Conservation (phyloP, 208 protist genomes). For the Trypanosoma platydactyli region DNA sequence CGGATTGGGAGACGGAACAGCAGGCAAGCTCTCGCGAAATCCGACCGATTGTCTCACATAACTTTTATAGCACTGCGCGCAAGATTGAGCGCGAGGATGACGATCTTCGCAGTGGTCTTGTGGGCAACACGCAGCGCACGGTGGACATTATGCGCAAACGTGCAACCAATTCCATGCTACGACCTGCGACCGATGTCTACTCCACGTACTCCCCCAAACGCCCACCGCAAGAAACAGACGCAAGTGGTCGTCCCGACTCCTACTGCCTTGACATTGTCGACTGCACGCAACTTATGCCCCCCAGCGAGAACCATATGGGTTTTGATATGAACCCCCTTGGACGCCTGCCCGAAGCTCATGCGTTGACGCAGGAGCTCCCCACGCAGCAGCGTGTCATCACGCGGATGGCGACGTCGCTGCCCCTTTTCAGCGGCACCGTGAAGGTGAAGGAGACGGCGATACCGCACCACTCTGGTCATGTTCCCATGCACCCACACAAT, state of each 20-base stretch:
- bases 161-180: conserved; percentile 46
- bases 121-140: conserved; percentile 68
- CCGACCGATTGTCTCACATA: conserved; percentile 40
- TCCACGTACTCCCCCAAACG: conserved; percentile 20
- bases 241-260: conserved; percentile 36
- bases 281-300: conserved; percentile 62
- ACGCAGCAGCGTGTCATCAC: conserved; percentile 78
- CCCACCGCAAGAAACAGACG: conserved; percentile 36
- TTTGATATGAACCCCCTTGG: conserved; percentile 44
- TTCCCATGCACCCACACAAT: conserved; percentile 51
- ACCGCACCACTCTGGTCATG: conserved; percentile 64
- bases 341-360: conserved; percentile 36
- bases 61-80: conserved; percentile 72
- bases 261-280: conserved; percentile 86
- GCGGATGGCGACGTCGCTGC: conserved; percentile 58
- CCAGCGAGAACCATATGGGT: conserved; percentile 61
- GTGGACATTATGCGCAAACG: conserved; percentile 79
- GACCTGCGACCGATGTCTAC: conserved; percentile 38
- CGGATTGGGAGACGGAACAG: conserved; percentile 59
- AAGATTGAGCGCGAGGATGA: conserved; percentile 75
- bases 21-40: conserved; percentile 54
- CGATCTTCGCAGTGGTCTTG: conserved; percentile 55
- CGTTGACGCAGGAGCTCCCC: conserved; percentile 43
- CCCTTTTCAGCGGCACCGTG: conserved; percentile 68
- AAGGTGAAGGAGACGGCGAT: conserved; percentile 58